Base-by-base conservation (phyloP, 345 rosid species). In the Ceriops zippeliana region DNA sequence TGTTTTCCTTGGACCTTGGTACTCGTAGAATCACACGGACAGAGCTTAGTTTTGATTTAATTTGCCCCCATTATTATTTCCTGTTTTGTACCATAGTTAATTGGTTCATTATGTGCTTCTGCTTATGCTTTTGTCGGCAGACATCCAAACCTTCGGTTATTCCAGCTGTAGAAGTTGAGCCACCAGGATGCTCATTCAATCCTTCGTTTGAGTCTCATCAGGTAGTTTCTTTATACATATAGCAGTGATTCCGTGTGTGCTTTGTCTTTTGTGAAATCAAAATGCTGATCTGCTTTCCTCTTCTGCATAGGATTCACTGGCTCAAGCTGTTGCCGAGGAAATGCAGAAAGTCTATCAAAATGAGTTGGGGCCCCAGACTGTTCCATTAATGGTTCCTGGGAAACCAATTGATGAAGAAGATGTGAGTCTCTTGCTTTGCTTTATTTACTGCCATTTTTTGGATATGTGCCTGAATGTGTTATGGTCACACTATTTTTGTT, bases 291-390 rank as follows among this genome's bases (percentile, higher is more conserved):
- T 30, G 46, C 26, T 52, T 53, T 76, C 53, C 34, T 32, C 65
- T 28, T 63, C 68, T 61, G 69, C 73, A 60, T 82, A 91, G 96
- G 97, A 95, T 82, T 76, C 89, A 22, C 78, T 91, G 82, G 96
- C 99, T 61, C 79, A 83, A 87, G 97, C 96, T 7, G 99, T 95
- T 74, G 99, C 99, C 17, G 91, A 85, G 70, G 97, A 95, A 82
- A 87, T 95, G 99, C 91, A 88, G 76, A 91, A 89, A 84, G 81
- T 80, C 68, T 89, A 88, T 79, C 79, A 81, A 73, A 69, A 57
- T 61, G 99, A 95, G 85, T 75, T 91, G 83, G 96, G 96, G 63
- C 99, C 99, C 69, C 83, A 82, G 68, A 96, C 93, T 17, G 96
- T 95, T 66, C 99, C 99, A 46, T 68, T 88, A 79, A 88, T 86